Percentiles rank a stretch among this genome's conserved stretches.
Evolutionary conservation across 2,329 filamentous ascomycete genomes (phyloP).

Genomic region (Fusarium piperis): DNA sequence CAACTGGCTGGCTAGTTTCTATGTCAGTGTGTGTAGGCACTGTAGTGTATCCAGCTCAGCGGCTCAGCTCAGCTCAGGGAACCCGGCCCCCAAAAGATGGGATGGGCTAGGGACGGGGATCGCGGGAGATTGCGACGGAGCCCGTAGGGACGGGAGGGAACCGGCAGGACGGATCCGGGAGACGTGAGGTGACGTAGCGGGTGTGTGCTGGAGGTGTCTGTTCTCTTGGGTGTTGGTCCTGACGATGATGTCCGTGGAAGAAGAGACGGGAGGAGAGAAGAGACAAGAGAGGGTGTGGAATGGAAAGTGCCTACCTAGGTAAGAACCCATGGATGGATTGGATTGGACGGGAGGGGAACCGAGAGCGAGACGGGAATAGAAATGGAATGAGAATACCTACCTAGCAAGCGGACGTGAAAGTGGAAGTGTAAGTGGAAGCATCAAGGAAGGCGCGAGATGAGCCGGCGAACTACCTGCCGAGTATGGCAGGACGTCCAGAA

Average conservation of each 20-base stretch:
- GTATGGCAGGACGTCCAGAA: not conserved
- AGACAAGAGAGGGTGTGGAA: not conserved
- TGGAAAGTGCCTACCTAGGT: not conserved
- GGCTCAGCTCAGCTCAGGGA: not conserved
- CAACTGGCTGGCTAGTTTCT: not conserved
- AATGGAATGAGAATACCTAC: not conserved
- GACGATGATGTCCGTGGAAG: not conserved
- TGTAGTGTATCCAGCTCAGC: not conserved
- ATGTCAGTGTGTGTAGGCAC: not conserved
- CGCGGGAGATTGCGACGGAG: conserved; percentile 13
- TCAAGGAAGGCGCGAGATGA: not conserved
- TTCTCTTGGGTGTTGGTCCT: not conserved
- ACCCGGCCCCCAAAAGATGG: not conserved
- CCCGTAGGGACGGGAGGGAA: conserved; percentile 10
- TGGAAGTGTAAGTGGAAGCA: not conserved
- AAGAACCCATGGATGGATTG: not conserved
- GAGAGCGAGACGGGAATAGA: not conserved
- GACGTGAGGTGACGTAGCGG: not conserved
- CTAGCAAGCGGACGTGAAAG: not conserved
- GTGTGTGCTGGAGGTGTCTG: not conserved
- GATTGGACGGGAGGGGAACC: not conserved
- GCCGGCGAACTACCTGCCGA: not conserved
- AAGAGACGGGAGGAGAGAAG: not conserved
- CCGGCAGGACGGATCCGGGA: conserved; percentile 1
- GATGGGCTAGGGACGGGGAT: not conserved